Base-by-base conservation (phyloP, 805 yeast species). In the Saccharomycopsis olivae region DNA sequence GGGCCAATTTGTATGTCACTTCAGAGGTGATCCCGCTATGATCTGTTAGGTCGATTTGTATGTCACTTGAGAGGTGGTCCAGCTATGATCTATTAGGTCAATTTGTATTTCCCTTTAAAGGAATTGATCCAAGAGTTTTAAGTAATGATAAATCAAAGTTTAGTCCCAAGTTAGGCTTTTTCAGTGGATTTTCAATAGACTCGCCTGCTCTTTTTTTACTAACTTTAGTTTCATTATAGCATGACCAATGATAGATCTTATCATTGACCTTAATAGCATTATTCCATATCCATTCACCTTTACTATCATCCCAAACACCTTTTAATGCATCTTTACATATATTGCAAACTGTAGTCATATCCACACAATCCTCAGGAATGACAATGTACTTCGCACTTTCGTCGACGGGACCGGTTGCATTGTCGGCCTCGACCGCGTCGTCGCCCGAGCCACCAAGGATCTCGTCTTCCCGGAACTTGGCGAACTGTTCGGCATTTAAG, bases 241-340 rank as follows among this genome's bases (percentile, higher is more conserved):
- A 83, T 1, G 75, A 66, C 30, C 76, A 77, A 58, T 83, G 92
- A 53, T 72, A 77, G 19, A 73, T 65, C 45, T 64, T 65, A 2
- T 66, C 70, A 38, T 67, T 62, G 1, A 62, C 64, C 38, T 64
- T 65, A 11, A 76, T 64, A 2, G 86, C 78, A 52, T 79, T 77
- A 46, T 64, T 68, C 87, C 88, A 82, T 16, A 82, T 71, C 94
- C 94, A 83, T 49, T 80, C 88, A 42, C 87, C 89, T 2, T 69
- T 58, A 34, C 75, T 80, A 49, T 81, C 89, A 49, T 75, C 76
- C 66, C 78, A 83, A 5, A 68, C 68, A n/a, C 79, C 79, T 34
- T 64, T 61, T 21, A 78, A 64, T 9, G 61, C 64, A 45, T 84
- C 94, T 51, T 72, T 73, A 57, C 94, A 83, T 23, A 82, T 71